Evolutionary conservation across 108 stramenopile genomes (phyloP).

Genomic region (Cyclotella atomus): DNA sequence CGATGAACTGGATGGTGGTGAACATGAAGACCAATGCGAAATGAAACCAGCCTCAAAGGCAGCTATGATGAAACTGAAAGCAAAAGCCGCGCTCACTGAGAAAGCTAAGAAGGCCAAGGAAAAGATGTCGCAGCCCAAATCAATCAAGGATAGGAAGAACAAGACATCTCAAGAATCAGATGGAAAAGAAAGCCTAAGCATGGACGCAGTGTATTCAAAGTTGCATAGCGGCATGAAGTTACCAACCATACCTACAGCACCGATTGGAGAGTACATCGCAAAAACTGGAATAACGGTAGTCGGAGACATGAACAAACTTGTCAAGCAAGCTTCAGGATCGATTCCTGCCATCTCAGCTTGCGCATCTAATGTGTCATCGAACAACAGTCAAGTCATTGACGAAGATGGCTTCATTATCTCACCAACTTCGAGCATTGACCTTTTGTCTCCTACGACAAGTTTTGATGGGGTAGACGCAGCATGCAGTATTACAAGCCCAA

Average conservation of each 20-base stretch:
- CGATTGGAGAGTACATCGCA: conserved; percentile 7
- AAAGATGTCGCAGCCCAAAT: background rate
- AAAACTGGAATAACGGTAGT: conserved; percentile 5
- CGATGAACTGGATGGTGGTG: background rate
- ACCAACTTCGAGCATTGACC: conserved; percentile 6
- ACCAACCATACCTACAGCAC: conserved; percentile 1
- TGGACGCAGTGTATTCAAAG: background rate
- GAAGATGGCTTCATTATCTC: conserved; percentile 14
- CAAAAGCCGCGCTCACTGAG: background rate
- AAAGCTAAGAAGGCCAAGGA: conserved; percentile 6
- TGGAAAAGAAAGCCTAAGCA: background rate
- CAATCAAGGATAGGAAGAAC: background rate
- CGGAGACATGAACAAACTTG: conserved; percentile 11
- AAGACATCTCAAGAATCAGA: background rate
- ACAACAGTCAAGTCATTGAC: conserved; percentile 11
- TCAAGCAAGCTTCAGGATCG: background rate
- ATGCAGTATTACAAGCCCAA: background rate
- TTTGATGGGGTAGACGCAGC: background rate
- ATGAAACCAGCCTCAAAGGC: background rate
- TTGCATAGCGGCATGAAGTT: conserved; percentile 1
- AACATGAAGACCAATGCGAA: background rate
- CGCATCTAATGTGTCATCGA: conserved; percentile 8
- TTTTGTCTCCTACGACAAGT: conserved; percentile 4
- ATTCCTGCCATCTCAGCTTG: background rate
- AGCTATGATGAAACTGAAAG: background rate